These are phyloP conservation scores for Angophora floribunda DNA, from an alignment of 345 rosid genomes.

Conservation along the genomic window DNA sequence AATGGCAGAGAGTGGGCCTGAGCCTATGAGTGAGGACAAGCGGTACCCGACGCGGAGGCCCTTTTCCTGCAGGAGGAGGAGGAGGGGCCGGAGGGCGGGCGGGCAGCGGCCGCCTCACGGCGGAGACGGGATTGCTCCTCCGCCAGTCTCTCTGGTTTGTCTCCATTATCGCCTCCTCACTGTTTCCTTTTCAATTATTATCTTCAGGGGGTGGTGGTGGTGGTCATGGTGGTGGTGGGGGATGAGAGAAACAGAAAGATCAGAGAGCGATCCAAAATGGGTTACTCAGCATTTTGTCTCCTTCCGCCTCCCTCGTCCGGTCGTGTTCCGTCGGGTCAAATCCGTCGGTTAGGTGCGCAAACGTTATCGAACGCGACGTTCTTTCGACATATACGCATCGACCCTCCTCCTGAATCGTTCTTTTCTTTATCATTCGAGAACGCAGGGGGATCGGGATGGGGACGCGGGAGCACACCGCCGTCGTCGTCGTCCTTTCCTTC, in stretches of 20 bases:
- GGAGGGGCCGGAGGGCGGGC: not conserved
- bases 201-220: not conserved
- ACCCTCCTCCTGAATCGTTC: not conserved
- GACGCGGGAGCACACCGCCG: not conserved
- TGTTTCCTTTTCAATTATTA: not conserved
- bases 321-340: not conserved
- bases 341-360: not conserved
- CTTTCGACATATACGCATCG: not conserved
- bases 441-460: not conserved
- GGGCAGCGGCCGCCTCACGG: not conserved
- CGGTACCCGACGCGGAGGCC: not conserved
- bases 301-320: not conserved
- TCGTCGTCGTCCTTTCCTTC: too few species aligned
- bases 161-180: not conserved
- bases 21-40: not conserved
- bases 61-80: not conserved
- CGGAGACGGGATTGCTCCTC: not conserved
- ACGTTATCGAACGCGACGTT: not conserved
- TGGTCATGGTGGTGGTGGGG: not conserved
- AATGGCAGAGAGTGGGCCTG: not conserved
- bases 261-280: not conserved
- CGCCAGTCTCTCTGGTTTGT: not conserved
- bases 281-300: not conserved
- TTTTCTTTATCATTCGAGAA: not conserved
- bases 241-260: not conserved